phyloP scores from a whole-genome alignment of 257 asterid genomes.

The Forsythia suspensa region DNA sequence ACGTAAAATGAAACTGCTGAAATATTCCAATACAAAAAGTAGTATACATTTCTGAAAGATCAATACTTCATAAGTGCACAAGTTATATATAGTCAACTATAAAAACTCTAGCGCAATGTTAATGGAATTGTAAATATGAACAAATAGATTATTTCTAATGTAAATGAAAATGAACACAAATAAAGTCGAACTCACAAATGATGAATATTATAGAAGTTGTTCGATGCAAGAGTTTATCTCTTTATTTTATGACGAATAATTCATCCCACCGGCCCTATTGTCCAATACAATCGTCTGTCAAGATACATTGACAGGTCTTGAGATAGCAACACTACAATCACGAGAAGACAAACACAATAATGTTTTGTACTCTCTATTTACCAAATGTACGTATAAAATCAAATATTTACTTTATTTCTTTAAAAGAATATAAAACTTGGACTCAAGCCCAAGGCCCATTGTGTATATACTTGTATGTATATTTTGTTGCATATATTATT shows the following conservation, averaged over 20 bases:
- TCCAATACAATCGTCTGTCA: background rate
- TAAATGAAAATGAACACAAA: background rate
- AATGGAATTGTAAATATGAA: background rate
- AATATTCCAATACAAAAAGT: background rate
- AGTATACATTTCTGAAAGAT: background rate
- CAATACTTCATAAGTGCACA: background rate
- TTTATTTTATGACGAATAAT: background rate
- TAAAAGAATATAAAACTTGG: no score
- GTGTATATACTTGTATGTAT: background rate
- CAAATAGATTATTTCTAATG: background rate
- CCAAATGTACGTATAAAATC: background rate
- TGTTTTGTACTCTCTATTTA: background rate
- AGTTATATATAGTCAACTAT: background rate
- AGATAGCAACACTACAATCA: background rate
- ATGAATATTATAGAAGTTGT: background rate
- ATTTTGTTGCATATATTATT: background rate
- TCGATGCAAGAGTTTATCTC: background rate
- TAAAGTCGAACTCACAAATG: background rate
- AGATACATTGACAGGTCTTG: background rate
- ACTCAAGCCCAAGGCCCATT: background rate
- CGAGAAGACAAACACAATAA: background rate
- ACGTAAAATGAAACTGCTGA: background rate
- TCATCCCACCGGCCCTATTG: background rate
- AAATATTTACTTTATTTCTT: no score
- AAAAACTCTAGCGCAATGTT: background rate